phyloP scores from a whole-genome alignment of 257 asterid species.

The Linaria vulgaris region DNA sequence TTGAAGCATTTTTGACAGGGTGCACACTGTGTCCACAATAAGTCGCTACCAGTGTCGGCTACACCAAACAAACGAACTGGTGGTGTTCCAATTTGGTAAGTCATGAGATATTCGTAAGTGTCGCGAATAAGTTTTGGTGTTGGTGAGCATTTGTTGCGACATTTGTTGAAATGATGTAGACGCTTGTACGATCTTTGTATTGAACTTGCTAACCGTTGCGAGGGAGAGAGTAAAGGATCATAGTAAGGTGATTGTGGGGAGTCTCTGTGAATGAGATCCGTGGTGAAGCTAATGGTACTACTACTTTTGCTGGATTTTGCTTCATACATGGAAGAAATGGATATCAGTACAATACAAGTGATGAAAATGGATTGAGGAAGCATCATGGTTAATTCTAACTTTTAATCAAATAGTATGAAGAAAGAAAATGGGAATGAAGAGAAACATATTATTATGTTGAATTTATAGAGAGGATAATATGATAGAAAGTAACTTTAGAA shows the following conservation, averaged over 20 bases:
- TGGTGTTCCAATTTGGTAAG: constrained; percentile 39
- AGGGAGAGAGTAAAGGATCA: background rate
- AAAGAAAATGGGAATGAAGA: background rate
- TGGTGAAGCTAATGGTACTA: background rate
- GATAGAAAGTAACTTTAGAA: no score
- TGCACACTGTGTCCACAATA: constrained; percentile 47
- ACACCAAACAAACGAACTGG: constrained; percentile 32
- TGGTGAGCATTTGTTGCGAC: background rate
- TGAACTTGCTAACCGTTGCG: background rate
- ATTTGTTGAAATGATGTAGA: background rate
- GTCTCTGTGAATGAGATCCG: constrained; percentile 12
- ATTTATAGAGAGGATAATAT: no score
- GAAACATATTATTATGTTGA: no score
- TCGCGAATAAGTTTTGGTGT: background rate
- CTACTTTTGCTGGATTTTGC: no score
- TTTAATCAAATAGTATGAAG: background rate
- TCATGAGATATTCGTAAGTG: constrained; percentile 32
- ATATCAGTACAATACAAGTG: constrained; percentile 5
- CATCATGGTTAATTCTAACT: no score
- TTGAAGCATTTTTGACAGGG: constrained; percentile 38
- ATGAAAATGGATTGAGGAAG: background rate
- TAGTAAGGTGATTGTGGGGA: background rate
- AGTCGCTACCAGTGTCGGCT: constrained; percentile 47
- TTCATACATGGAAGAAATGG: background rate
- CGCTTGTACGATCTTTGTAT: background rate